These are phyloP conservation scores for Casuarina equisetifolia DNA, from an alignment of 306 rosid genomes.

Conservation along the genomic window DNA sequence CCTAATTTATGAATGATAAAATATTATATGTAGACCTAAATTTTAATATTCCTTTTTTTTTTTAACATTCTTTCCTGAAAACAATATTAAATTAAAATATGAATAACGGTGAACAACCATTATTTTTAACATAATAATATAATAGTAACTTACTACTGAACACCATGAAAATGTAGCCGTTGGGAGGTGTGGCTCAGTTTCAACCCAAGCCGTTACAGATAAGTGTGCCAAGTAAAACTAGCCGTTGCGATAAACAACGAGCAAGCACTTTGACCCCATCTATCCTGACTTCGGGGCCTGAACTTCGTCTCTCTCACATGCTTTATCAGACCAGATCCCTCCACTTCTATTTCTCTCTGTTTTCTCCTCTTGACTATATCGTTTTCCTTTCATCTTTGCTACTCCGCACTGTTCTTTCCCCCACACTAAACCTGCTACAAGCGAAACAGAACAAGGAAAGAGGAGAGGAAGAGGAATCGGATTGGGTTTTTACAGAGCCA, in stretches of 20 bases:
- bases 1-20: too few species aligned
- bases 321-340: slow-evolving; percentile 20
- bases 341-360: slow-evolving; percentile 1
- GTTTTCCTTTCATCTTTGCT: slow-evolving; percentile 18
- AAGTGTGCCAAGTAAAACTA: slow-evolving; percentile 43
- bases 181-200: slow-evolving; percentile 38
- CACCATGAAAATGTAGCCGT: slow-evolving; percentile 56
- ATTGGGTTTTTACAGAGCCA: background rate
- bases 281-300: slow-evolving; percentile 22
- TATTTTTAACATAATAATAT: too few species aligned
- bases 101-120: too few species aligned
- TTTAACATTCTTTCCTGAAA: too few species aligned
- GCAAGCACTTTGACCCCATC: slow-evolving; percentile 48
- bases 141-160: too few species aligned
- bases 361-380: slow-evolving; percentile 9
- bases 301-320: slow-evolving; percentile 32
- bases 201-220: slow-evolving; percentile 56
- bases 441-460: background rate
- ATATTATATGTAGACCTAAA: too few species aligned
- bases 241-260: slow-evolving; percentile 61
- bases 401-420: background rate
- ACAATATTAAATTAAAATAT: too few species aligned
- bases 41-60: too few species aligned
- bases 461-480: background rate
- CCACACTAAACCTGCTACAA: background rate